These are phyloP conservation scores for Angophora floribunda DNA, from an alignment of 345 rosid genomes.

Conservation along the genomic window DNA sequence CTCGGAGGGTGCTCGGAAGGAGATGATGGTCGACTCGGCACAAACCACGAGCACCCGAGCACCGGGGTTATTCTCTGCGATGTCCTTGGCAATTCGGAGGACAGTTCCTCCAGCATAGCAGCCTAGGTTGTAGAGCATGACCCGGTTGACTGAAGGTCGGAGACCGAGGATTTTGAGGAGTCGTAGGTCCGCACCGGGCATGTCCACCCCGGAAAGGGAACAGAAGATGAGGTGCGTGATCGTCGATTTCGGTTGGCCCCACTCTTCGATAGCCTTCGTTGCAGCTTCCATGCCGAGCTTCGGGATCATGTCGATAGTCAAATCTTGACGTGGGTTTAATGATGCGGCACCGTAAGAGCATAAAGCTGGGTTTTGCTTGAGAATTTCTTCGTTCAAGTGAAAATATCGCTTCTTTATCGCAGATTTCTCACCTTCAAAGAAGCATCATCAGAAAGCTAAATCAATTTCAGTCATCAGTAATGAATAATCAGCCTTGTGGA, in stretches of 20 bases:
- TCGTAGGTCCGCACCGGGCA: neutral
- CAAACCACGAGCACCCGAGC: neutral
- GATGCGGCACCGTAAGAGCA: neutral
- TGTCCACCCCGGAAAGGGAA: neutral
- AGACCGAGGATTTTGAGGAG: neutral
- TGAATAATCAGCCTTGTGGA: no score
- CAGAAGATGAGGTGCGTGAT: neutral
- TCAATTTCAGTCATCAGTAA: no score
- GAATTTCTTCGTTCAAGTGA: neutral
- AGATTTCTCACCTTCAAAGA: neutral
- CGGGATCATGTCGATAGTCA: neutral
- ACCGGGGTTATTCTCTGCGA: neutral
- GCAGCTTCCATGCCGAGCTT: neutral
- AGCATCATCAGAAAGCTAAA: no score
- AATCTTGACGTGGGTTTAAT: neutral
- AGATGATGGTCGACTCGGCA: neutral
- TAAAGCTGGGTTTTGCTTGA: neutral
- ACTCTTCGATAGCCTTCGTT: neutral
- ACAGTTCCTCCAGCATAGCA: neutral
- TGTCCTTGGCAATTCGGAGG: neutral
- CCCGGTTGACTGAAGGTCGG: neutral
- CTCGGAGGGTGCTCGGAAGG: neutral
- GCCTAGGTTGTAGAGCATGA: neutral
- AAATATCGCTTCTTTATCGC: neutral
- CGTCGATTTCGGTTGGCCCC: neutral